Base-by-base conservation (phyloP, 768 basidiomycete genomes). In the Suillus spraguei region DNA sequence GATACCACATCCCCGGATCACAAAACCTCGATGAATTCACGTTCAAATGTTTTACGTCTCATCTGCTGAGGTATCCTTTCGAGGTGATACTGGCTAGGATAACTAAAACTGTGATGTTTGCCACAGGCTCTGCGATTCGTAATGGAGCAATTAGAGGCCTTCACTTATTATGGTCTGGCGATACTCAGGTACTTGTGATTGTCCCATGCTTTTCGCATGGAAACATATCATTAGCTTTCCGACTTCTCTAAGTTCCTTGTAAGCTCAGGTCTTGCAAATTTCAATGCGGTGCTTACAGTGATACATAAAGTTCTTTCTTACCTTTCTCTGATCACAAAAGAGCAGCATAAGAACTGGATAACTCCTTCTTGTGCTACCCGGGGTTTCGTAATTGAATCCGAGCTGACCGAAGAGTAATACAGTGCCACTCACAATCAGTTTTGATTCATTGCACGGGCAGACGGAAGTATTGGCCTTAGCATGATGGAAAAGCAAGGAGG, bases 131-230 rank as follows among this genome's bases (percentile, higher is more conserved):
- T 61, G 66, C 64, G 58, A 53, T 63, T 63, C 39, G 58, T 68
- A 65, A 67, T 65, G 64, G 60, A 70, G 52, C 61, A 65, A 58
- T 72, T 53, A 60, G 54, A 63, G 61, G 65, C 63, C 59, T 62
- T 69, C 64, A 50, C 65, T 66, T 64, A 50, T 76, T 74, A 76
- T 71, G 73, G 74, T 63, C 53, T 59, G 36, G 14, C 60, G 50
- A 36, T 47, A 65, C 68, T 65, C 70, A 74, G 68, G 68, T 66
- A 63, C 68, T 71, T 33, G 41, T 52, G 22, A 14, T 35, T 59
- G 50, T 66, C 59, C 32, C 33, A 64, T 52, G 56, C 62, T 44
- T 46, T 46, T 52, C 36, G 28, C 59, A 49, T 59, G 54, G 61
- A 64, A 41, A 58, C 28, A 38, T 56, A 24, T 4, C 8, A 24